Evolutionary conservation across 2,329 filamentous ascomycete genomes (phyloP), one percentile per base, ranked within the genome.

Genomic region (Alternaria longipes): DNA sequence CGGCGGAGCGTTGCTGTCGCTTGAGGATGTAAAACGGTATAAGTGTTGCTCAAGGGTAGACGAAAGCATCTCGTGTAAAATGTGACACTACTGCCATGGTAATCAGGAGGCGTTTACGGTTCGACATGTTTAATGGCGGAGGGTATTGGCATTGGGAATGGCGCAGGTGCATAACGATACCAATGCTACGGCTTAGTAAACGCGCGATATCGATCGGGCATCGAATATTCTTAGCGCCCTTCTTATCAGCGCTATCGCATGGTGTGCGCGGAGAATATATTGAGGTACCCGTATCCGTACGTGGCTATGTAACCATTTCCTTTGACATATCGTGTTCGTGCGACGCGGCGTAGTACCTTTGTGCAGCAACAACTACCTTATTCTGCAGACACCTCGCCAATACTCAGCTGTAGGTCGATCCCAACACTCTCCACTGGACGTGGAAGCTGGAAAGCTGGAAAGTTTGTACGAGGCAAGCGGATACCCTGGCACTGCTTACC

Each of bases 1-100:
- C 79, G 68, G 44, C 68, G 69, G 30, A 60, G 59, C n/a, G 54
- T 68, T 54, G 59, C 50, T 44, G 70, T 66, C 57, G 60, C 65
- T 14, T 73, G 46, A 63, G 32, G 11, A 32, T 16, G 12, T n/a
- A n/a, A 32, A 38, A 28, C 2, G 11, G 46, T 22, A 8, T n/a
- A 24, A 32, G 32, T n/a, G 32, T 20, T 24, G 14, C 16, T 5
- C 16, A 38, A n/a, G 3, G 18, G 14, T 5, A 50, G 8, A 36
- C 9, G 18, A 24, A 16, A 3, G 14, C 12, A 16, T 30, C 18
- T 24, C 18, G 30, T 16, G 18, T 24, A 18, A 24, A 24, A 18
- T 11, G 6, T 14, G 3, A 16, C 16, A 36, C 30, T 7, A 5
- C 20, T 36, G 16, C 20, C 18, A 36, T 22, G 30, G 46, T 12